A percentile compares a stretch with the other conserved stretches of the same genome.
Evolutionary conservation across 768 basidiomycete genomes (phyloP).

Genomic region (Tylopilus felleus): DNA sequence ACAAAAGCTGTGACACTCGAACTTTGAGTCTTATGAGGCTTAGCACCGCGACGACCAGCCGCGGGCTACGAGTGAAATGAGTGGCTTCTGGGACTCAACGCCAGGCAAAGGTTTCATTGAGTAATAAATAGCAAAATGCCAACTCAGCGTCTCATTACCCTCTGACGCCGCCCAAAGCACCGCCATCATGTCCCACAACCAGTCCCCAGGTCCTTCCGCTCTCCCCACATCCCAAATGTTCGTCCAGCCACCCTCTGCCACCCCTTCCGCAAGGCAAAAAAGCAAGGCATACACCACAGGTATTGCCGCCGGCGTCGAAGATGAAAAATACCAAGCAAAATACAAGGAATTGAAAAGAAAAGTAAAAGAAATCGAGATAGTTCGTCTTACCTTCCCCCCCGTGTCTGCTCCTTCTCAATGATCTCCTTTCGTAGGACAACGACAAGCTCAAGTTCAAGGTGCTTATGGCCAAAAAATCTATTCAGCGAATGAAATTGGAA

Average conservation of each 20-base stretch:
- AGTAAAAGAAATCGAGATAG: slow-evolving; percentile 82
- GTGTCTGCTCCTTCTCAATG: slow-evolving; percentile 1
- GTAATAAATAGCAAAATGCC: slow-evolving; percentile 28
- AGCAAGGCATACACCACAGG: slow-evolving; percentile 49
- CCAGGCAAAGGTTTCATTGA: slow-evolving; percentile 21
- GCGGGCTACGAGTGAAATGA: slow-evolving; percentile 5
- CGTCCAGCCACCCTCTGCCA: slow-evolving; percentile 25
- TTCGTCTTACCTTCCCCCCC: slow-evolving; percentile 36
- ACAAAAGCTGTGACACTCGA: not conserved
- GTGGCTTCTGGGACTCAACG: slow-evolving; percentile 27
- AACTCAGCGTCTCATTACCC: slow-evolving; percentile 31
- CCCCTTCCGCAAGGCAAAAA: slow-evolving; percentile 44
- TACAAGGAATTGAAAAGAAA: slow-evolving; percentile 87
- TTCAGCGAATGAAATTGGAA: slow-evolving; percentile 85
- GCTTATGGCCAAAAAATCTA: slow-evolving; percentile 72
- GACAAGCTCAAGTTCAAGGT: slow-evolving; percentile 84
- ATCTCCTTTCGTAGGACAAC: slow-evolving; percentile 59
- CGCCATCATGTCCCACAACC: slow-evolving; percentile 66
- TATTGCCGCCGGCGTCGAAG: slow-evolving; percentile 77
- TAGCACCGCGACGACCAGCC: not conserved
- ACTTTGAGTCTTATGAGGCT: not conserved
- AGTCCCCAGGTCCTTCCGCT: slow-evolving; percentile 51
- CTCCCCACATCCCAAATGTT: slow-evolving; percentile 39
- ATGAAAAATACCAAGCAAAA: slow-evolving; percentile 83
- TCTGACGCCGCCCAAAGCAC: slow-evolving; percentile 33